Base-by-base conservation (phyloP, 2,329 filamentous ascomycete genomes). In the Blastomyces gilchristii region DNA sequence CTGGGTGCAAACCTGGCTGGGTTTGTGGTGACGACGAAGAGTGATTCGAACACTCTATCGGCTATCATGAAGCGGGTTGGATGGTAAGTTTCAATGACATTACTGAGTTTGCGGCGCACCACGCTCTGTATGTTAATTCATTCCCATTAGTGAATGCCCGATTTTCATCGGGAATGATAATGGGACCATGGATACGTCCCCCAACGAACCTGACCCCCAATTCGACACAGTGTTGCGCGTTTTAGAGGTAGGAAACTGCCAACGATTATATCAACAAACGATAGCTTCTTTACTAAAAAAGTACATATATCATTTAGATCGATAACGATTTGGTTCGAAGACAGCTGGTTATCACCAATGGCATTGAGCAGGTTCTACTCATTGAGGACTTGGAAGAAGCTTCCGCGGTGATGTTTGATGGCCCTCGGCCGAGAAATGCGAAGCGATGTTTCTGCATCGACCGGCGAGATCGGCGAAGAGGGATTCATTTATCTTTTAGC, bases 321-420 rank as follows among this genome's bases (percentile, higher is more conserved):
- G 89, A 94, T 65, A 85, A 93, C 67, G 83, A 89, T 25, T 76
- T 89, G 53, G 87, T 97, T 25, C 86, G 86, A 59, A 88, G 91
- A 65, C 87, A 91, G 64, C 79, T 97, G 57, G 87, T 99, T 70
- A 94, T 97, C 72, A 87, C 87, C 65, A 83, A 91, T 68, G 77
- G 79, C 7, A 90, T 97, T 61, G 94, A 99, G 65, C 92, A 97
- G 73, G 85, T 87, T 8, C 84, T 96, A 6, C 80, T 99, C 0
- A 85, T 97, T 62, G 80, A 86, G 62, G 80, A 87, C 39, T 80
- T 89, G 37, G 74, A 80, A 1, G 83, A 90, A 63, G 94, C 87
- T 0, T 80, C 87, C 53, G 77, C 80, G 3, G 82, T 89, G 56
- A 89, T 96, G 82, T 85, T 88, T 65, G 80, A 82, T 61, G 80